Evolutionary conservation across 176 grass and related monocot species (phyloP).

Genomic region (Oryza glumipatula): DNA sequence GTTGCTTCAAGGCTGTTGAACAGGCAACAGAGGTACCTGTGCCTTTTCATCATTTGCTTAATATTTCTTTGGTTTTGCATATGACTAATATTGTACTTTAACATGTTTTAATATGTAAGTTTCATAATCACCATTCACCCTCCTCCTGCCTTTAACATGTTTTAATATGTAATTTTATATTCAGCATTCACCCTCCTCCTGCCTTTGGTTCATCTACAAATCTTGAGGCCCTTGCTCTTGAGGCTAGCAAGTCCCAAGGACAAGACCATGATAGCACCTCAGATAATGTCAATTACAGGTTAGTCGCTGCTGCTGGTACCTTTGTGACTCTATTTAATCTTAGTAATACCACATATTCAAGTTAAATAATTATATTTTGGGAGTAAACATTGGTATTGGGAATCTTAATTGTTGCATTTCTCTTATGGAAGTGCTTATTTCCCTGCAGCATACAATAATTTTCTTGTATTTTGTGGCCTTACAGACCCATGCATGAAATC

Average conservation of each 20-base stretch:
- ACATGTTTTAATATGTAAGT: constrained; percentile 28
- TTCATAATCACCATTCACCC: constrained; percentile 68
- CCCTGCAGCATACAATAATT: constrained; percentile 18
- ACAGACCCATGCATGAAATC: constrained; percentile 99
- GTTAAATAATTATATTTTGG: constrained; percentile 37
- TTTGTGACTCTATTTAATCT: constrained; percentile 36
- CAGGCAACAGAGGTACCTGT: constrained; percentile 74
- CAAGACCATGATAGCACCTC: constrained; percentile 63
- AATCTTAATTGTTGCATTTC: constrained; percentile 2
- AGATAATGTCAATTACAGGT: constrained; percentile 70
- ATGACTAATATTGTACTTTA: constrained; percentile 11
- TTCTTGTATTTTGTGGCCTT: constrained; percentile 41
- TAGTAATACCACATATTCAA: background rate
- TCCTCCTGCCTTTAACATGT: constrained; percentile 70
- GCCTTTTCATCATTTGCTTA: constrained; percentile 29
- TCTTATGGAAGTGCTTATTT: constrained; percentile 34
- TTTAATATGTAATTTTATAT: constrained; percentile 39
- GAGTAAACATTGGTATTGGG: constrained; percentile 1
- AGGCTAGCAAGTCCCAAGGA: constrained; percentile 59
- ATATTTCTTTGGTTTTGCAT: constrained; percentile 17
- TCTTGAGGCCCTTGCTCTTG: constrained; percentile 86
- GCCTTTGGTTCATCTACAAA: constrained; percentile 94
- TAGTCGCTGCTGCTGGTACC: constrained; percentile 7
- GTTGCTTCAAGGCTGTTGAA: constrained; percentile 64
- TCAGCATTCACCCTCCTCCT: constrained; percentile 89